Conservation (phyloP, 2,329 filamentous ascomycete genomes). For the Diaporthe vexans region DNA sequence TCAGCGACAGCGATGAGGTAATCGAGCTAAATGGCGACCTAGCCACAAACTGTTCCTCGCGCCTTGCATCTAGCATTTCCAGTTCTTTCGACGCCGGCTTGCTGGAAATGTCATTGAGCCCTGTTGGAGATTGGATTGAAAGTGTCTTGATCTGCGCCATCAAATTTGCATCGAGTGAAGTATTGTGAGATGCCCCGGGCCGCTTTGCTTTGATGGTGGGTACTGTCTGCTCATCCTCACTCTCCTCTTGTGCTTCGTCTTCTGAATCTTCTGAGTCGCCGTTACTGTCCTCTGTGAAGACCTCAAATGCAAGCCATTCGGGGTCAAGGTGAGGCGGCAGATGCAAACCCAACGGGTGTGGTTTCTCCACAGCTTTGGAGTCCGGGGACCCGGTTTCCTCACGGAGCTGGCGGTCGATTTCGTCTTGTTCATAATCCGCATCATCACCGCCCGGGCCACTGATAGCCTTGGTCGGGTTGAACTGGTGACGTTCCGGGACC, state of each 20-base stretch:
- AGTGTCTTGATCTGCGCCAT: slow-evolving; percentile 57
- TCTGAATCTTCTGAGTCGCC: slow-evolving; percentile 58
- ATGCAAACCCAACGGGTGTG: slow-evolving; percentile 58
- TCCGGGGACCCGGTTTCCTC: slow-evolving; percentile 50
- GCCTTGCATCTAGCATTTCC: slow-evolving; percentile 30
- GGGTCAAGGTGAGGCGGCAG: slow-evolving; percentile 84
- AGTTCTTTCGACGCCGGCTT: slow-evolving; percentile 17
- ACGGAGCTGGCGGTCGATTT: slow-evolving; percentile 62
- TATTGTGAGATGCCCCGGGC: slow-evolving; percentile 14
- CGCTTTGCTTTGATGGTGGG: slow-evolving; percentile 27
- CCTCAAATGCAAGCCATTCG: slow-evolving; percentile 93
- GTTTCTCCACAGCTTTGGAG: slow-evolving; percentile 30
- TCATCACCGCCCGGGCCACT: slow-evolving; percentile 35
- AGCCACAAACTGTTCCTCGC: slow-evolving; percentile 52
- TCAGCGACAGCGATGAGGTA: slow-evolving; percentile 75
- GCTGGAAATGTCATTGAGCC: slow-evolving; percentile 29
- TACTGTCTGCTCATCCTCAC: slow-evolving; percentile 46
- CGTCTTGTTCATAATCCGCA: slow-evolving; percentile 56
- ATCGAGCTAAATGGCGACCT: slow-evolving; percentile 67
- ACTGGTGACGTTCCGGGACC: not conserved
- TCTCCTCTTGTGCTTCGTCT: slow-evolving; percentile 50
- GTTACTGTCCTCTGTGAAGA: slow-evolving; percentile 77
- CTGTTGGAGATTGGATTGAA: slow-evolving; percentile 48
- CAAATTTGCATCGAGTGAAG: slow-evolving; percentile 55
- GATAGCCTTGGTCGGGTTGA: slow-evolving; percentile 14